Evolutionary conservation across 2,329 filamentous ascomycete species (phyloP), one percentile per base, ranked within the genome.

Genomic region (Emmonsiellopsis sp.): DNA sequence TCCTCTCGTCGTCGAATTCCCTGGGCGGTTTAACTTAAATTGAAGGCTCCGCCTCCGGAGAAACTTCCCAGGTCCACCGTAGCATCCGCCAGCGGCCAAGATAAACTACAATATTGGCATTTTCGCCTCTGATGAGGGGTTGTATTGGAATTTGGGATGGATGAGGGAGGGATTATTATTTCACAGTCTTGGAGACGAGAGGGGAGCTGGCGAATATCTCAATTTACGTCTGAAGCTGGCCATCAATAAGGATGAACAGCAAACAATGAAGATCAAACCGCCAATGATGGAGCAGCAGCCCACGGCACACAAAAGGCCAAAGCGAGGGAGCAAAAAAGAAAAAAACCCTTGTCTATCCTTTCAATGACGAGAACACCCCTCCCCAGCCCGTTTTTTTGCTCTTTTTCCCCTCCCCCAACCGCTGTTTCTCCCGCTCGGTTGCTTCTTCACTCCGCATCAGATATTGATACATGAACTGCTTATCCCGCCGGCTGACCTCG

Each of bases 401-500:
- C 10, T 37, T 50, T 37, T 55, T 46, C 35, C 47, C 49, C 10
- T 44, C 34, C 10, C 51, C 50, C 10, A 53, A 5, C 13, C 46
- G 46, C 6, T 30, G 37, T 37, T 53, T 57, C 52, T 57, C 57
- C n/a, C 50, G 32, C 13, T 55, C 51, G 13, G 32, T 37, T 9
- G 53, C 51, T 31, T 56, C 49, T 2, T 34, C 42, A 50, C 53
- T 35, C 11, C 42, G 52, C 30, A n/a, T 15, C 55, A 57, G 53
- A 38, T 55, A 57, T 43, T 34, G 48, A 41, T 48, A 37, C 49
- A 57, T 56, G 37, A 59, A 55, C 5, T 49, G 42, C n/a, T 20
- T 30, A n/a, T 59, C 57, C 38, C 54, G 47, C 40, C 38, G 13
- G 15, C 51, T 50, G 32, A 57, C 50, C 43, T 57, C 55, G n/a